A percentile compares a stretch with the other conserved stretches of the same genome.
Conservation (phyloP, 1,284 basidiomycete species). For the Cutaneotrichosporon sp. region DNA sequence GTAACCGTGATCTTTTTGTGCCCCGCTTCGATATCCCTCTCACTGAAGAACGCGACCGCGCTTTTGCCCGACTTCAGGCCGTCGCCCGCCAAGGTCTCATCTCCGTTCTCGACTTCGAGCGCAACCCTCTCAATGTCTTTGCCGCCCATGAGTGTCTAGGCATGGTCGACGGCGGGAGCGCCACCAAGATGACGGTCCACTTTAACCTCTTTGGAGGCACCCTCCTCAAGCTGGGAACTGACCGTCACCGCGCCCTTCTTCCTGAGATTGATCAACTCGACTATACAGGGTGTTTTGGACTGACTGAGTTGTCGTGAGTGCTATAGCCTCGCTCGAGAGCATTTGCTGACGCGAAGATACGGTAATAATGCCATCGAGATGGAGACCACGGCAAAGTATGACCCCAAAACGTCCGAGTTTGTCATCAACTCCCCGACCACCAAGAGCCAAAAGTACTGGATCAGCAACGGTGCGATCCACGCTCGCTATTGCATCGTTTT, state of each 20-base stretch:
- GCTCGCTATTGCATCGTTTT: conserved; percentile 15
- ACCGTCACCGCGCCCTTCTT: conserved; percentile 12
- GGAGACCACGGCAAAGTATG: conserved; percentile 14
- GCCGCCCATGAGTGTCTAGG: conserved; percentile 14
- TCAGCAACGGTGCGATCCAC: conserved; percentile 11
- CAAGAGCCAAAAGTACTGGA: conserved; percentile 15
- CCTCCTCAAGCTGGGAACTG: conserved; percentile 15
- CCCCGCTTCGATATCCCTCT: conserved; percentile 17
- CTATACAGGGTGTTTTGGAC: conserved; percentile 9
- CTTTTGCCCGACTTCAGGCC: conserved; percentile 6
- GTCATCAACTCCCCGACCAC: conserved; percentile 11
- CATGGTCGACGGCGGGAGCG: conserved; percentile 6
- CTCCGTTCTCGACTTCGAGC: conserved; percentile 15
- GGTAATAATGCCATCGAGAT: conserved; percentile 18
- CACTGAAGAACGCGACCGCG: conserved; percentile 13
- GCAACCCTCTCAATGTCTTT: conserved; percentile 17
- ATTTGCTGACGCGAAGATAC: no score
- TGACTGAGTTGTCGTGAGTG: conserved; percentile 11
- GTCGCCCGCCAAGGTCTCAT: conserved; percentile 5
- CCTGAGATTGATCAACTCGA: conserved; percentile 10
- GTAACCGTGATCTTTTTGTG: conserved; percentile 10
- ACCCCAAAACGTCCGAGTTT: conserved; percentile 6
- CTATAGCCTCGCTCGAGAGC: no score
- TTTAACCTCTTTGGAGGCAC: conserved; percentile 18
- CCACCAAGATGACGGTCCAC: conserved; percentile 17